phyloP scores from a whole-genome alignment of 129 eudicot species.

The Logfia minima region DNA sequence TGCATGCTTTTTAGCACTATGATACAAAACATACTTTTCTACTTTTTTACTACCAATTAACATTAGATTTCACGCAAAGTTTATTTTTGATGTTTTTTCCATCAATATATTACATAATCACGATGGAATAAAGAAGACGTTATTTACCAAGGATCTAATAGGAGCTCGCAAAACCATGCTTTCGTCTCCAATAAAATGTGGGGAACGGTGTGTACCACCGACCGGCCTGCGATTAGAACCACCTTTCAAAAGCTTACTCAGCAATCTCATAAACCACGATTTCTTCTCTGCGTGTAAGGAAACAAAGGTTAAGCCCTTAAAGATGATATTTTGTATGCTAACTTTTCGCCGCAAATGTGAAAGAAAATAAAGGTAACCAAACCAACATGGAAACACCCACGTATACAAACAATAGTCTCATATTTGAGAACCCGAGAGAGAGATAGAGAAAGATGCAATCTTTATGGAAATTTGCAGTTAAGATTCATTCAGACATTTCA shows the following conservation, averaged over 20 bases:
- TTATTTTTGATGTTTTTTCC: slow-evolving; percentile 8
- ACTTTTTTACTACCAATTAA: slow-evolving; percentile 20
- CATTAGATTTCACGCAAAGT: slow-evolving; percentile 30
- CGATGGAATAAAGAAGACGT: slow-evolving; percentile 2
- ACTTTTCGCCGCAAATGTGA: neutral
- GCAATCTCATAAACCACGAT: slow-evolving; percentile 89
- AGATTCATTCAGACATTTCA: slow-evolving; percentile 20
- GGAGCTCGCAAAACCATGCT: slow-evolving; percentile 83
- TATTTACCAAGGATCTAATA: slow-evolving; percentile 63
- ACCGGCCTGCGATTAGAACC: slow-evolving; percentile 43
- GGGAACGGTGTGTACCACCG: slow-evolving; percentile 44
- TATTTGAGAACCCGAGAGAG: neutral
- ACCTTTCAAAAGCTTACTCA: slow-evolving; percentile 71
- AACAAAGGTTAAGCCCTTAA: slow-evolving; percentile 30
- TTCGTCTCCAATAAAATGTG: slow-evolving; percentile 86
- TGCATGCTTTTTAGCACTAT: slow-evolving; percentile 37
- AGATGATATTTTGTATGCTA: no score
- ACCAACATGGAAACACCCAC: neutral
- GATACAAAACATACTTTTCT: slow-evolving; percentile 31
- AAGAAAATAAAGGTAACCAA: neutral
- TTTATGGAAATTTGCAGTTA: slow-evolving; percentile 11
- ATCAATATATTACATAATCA: neutral
- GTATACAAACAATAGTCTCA: neutral
- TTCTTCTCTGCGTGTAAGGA: slow-evolving; percentile 67
- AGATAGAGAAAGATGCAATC: neutral